Evolutionary conservation across 1,284 basidiomycete genomes (phyloP), one percentile per base, ranked within the genome.

Genomic region (Cryptococcus hybrid): DNA sequence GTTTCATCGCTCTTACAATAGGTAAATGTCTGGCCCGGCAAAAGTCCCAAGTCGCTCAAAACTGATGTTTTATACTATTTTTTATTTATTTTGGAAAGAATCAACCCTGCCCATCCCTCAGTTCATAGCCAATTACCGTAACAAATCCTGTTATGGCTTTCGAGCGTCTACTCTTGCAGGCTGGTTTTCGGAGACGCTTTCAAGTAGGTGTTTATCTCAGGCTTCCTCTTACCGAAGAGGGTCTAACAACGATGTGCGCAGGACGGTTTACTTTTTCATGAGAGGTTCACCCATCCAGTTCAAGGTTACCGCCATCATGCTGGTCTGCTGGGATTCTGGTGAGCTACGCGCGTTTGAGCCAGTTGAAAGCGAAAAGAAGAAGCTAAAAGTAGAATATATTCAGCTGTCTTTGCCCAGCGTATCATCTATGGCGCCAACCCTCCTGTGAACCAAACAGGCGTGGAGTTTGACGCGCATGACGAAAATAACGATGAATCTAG

Each of bases 61-160:
- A 8, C 18, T 15, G 11, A 48, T 7, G 5, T 7, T 6, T 12
- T 6, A 6, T 24, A 45, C 11, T 13, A 6, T 7, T 30, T 11
- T 36, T 51, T 15, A 15, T 30, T 47, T 3, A 30, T n/a, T 18
- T 30, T 34, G 13, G 3, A 12, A 61, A 72, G 75, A 83, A 67
- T 80, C 80, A 0, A 82, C 81, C 0, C 71, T 83, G 0, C 82
- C 82, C 0, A 77, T 83, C 50, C 82, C 82, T 1, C 82, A 83
- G 63, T 77, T 82, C 39, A 69, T 82, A 51, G 67, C 77, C 38
- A 83, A 83, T 60, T 79, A 74, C 50, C 62, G 69, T 6, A 69
- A 79, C 38, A 81, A 80, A 59, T 77, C 75, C 11, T 78, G 81
- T 7, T 79, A 80, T 11, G 82, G 82, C 0, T 81, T 83, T 66